Percentiles rank a stretch among this genome's conserved stretches.
These are phyloP conservation scores for Pseudogymnoascus sp. DNA, from an alignment of 2,329 filamentous ascomycete species.

Conservation along the genomic window DNA sequence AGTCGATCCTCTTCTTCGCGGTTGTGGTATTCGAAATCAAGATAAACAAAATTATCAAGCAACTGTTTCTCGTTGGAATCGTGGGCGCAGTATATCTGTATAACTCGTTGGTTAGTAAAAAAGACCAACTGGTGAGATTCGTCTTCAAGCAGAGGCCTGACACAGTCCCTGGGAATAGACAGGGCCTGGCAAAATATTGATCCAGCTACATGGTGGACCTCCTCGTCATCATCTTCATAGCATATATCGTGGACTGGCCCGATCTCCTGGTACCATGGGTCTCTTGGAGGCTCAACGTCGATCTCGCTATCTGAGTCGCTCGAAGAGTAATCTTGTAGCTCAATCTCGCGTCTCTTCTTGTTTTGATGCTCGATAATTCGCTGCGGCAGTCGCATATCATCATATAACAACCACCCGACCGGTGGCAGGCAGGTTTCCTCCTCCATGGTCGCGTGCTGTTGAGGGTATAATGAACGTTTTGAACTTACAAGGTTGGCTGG, in stretches of 20 bases:
- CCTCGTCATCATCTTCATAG: background rate
- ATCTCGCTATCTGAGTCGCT: background rate
- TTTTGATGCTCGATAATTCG: background rate
- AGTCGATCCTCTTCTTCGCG: background rate
- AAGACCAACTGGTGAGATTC: conserved; percentile 19
- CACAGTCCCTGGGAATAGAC: background rate
- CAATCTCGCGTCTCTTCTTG: background rate
- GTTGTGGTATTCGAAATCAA: background rate
- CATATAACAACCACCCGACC: background rate
- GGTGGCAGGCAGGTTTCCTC: background rate
- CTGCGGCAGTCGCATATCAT: background rate
- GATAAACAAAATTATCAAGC: background rate
- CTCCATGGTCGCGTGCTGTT: conserved; percentile 2
- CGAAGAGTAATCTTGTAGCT: background rate
- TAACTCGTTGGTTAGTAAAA: conserved; percentile 24
- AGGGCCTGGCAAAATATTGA: conserved; percentile 1
- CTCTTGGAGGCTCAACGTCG: background rate
- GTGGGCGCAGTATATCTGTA: conserved; percentile 24
- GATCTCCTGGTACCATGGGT: conserved; percentile 5
- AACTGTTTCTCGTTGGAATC: conserved; percentile 14
- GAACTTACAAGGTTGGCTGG: background rate
- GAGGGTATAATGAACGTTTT: background rate
- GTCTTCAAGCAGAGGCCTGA: background rate
- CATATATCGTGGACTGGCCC: background rate
- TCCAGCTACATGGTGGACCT: background rate